Conservation (phyloP, 31 red algal genomes). For the Endocladia muricata region DNA sequence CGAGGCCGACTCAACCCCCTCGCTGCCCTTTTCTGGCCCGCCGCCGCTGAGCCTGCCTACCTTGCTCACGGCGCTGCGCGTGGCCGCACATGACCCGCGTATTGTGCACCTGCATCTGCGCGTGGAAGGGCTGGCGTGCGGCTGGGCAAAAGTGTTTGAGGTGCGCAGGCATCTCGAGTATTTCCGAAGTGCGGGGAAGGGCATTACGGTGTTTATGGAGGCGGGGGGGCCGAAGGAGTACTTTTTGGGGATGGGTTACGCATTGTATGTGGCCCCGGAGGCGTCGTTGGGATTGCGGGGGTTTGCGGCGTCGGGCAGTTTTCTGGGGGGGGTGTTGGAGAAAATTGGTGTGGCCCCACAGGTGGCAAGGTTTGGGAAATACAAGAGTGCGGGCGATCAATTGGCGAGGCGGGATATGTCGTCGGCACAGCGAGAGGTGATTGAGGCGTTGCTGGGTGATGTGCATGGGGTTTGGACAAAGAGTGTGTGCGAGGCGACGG, state of each 20-base stretch:
- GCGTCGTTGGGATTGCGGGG: conserved; percentile 70
- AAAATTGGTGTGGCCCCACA: conserved; percentile 96
- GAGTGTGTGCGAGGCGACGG: conserved; percentile 51
- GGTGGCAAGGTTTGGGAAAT: conserved; percentile 91
- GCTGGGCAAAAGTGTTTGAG: conserved; percentile 92
- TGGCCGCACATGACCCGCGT: conserved; percentile 93
- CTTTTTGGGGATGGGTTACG: conserved; percentile 71
- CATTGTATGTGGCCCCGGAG: conserved; percentile 83
- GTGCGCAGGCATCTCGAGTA: conserved; percentile 91
- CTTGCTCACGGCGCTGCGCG: conserved; percentile 51
- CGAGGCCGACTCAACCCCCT: conserved; percentile 31
- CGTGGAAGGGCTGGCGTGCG: conserved; percentile 65
- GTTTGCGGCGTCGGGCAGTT: conserved; percentile 69
- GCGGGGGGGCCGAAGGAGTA: conserved; percentile 81
- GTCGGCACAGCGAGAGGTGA: conserved; percentile 77
- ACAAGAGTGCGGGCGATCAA: conserved; percentile 95
- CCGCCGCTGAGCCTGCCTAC: conserved; percentile 38
- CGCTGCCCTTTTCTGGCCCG: conserved; percentile 36
- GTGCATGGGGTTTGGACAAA: conserved; percentile 59
- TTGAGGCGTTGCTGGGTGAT: conserved; percentile 68
- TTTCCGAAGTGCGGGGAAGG: conserved; percentile 77
- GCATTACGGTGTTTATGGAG: conserved; percentile 77
- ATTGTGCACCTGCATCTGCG: conserved; percentile 85
- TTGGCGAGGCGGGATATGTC: conserved; percentile 80
- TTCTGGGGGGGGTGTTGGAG: conserved; percentile 91